Evolutionary conservation across 257 asterid genomes (phyloP).

Genomic region (Rauvolfia tetraphylla): DNA sequence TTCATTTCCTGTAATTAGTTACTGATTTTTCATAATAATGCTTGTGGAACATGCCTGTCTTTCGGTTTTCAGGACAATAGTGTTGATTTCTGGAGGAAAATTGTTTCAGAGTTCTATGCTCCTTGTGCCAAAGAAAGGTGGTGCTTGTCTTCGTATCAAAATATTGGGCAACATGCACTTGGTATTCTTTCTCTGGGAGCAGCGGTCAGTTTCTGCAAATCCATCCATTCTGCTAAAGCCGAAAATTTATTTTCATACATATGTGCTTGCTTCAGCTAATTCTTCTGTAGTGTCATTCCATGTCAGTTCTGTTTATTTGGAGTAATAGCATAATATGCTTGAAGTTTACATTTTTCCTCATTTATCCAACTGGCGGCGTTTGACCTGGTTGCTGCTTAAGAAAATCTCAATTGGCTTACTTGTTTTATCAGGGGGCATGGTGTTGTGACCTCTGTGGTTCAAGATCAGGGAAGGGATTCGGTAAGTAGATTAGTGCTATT

Average conservation of each 20-base stretch:
- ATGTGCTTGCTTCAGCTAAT: not conserved
- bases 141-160: constrained; percentile 53
- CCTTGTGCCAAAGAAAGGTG: constrained; percentile 50
- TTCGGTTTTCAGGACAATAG: constrained; percentile 36
- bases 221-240: constrained; percentile 1
- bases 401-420: constrained; percentile 3
- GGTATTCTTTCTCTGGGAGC: constrained; percentile 39
- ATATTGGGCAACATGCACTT: constrained; percentile 30
- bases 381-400: not conserved
- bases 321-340: not conserved
- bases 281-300: not conserved
- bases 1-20: not conserved
- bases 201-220: constrained; percentile 35
- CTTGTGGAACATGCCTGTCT: not conserved
- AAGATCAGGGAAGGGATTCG: constrained; percentile 54
- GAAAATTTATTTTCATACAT: not conserved
- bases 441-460: constrained; percentile 55
- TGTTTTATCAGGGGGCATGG: constrained; percentile 44
- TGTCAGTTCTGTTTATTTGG: not conserved
- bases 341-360: not conserved
- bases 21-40: not conserved
- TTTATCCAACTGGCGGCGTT: not conserved
- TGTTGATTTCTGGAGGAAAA: constrained; percentile 50
- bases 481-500: constrained; percentile 29
- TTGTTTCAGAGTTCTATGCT: constrained; percentile 57